A percentile compares a stretch with the other conserved stretches of the same genome.
Evolutionary conservation across 2,329 filamentous ascomycete species (phyloP).

Genomic region (Cladophialophora bantiana): DNA sequence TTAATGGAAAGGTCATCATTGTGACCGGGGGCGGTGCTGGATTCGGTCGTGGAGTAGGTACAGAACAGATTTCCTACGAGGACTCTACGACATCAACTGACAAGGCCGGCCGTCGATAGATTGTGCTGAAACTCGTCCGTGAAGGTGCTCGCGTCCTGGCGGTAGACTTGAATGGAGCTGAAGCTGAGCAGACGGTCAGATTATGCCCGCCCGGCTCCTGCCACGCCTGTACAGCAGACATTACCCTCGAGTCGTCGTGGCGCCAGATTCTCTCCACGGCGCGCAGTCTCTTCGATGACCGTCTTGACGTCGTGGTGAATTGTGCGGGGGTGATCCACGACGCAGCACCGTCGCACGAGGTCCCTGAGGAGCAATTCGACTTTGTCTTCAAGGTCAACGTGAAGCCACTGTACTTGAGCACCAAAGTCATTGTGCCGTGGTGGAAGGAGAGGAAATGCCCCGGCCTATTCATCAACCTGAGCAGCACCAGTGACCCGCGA

Average conservation of each 20-base stretch:
- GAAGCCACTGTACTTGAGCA: conserved; percentile 37
- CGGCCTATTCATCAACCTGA: conserved; percentile 35
- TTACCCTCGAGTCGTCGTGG: conserved; percentile 32
- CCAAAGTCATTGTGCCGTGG: conserved; percentile 36
- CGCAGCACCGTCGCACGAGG: conserved; percentile 32
- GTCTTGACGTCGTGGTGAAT: conserved; percentile 36
- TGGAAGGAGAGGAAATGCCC: conserved; percentile 33
- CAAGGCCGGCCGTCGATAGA: conserved; percentile 6
- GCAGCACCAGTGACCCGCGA: conserved; percentile 33
- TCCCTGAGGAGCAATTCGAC: conserved; percentile 36
- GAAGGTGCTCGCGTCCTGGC: conserved; percentile 33
- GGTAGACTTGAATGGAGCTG: conserved; percentile 29
- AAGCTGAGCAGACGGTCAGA: conserved; percentile 12
- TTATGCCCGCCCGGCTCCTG: conserved; percentile 16
- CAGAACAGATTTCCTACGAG: not conserved
- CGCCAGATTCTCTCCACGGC: conserved; percentile 26
- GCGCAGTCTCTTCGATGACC: conserved; percentile 10
- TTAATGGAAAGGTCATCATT: conserved; percentile 30
- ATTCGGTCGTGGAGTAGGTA: conserved; percentile 27
- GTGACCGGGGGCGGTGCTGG: conserved; percentile 31
- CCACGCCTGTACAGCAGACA: conserved; percentile 25
- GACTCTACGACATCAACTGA: too few species aligned
- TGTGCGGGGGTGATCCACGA: conserved; percentile 33
- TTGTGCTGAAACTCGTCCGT: conserved; percentile 27
- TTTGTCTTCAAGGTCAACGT: conserved; percentile 37